These are phyloP conservation scores for Fusarium neocosmosporiellum DNA, from an alignment of 2,329 filamentous ascomycete species.

Conservation along the genomic window DNA sequence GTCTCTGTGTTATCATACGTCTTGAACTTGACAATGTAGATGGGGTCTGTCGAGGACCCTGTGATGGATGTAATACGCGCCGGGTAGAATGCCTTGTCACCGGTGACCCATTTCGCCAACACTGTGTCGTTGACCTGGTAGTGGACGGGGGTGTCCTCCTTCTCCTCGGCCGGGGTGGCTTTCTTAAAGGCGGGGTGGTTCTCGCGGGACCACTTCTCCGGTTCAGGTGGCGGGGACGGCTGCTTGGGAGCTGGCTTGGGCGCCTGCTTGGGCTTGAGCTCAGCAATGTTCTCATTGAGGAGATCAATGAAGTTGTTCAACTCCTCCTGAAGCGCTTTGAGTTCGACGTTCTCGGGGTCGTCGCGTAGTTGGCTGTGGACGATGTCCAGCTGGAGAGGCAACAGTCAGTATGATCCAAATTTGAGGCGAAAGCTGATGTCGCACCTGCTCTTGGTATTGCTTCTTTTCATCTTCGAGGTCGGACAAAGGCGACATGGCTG, in stretches of 20 bases:
- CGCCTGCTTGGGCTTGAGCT: conserved; percentile 70
- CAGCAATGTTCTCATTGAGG: conserved; percentile 82
- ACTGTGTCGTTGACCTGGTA: conserved; percentile 93
- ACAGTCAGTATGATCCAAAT: conserved; percentile 25
- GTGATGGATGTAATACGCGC: conserved; percentile 94
- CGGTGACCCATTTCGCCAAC: conserved; percentile 89
- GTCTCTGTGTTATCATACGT: conserved; percentile 89
- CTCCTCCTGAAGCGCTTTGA: conserved; percentile 81
- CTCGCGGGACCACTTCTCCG: conserved; percentile 82
- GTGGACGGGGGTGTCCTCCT: conserved; percentile 60
- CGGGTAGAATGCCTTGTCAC: conserved; percentile 90
- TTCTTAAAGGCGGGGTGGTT: conserved; percentile 83
- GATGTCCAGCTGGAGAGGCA: conserved; percentile 74
- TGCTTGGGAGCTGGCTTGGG: conserved; percentile 58
- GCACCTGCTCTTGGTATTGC: conserved; percentile 68
- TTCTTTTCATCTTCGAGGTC: conserved; percentile 64
- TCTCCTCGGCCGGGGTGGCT: conserved; percentile 60
- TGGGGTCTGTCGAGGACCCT: conserved; percentile 87
- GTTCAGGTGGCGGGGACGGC: conserved; percentile 63
- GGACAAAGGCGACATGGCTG: conserved; percentile 47
- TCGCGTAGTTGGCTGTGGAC: conserved; percentile 80
- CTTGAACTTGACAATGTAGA: conserved; percentile 96
- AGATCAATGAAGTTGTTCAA: conserved; percentile 84
- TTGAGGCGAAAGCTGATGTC: conserved; percentile 23
- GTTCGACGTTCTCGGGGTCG: conserved; percentile 83